Evolutionary conservation across 2,329 filamentous ascomycete species (phyloP), one percentile per base, ranked within the genome.

Genomic region (Sclerotinia subarctica): DNA sequence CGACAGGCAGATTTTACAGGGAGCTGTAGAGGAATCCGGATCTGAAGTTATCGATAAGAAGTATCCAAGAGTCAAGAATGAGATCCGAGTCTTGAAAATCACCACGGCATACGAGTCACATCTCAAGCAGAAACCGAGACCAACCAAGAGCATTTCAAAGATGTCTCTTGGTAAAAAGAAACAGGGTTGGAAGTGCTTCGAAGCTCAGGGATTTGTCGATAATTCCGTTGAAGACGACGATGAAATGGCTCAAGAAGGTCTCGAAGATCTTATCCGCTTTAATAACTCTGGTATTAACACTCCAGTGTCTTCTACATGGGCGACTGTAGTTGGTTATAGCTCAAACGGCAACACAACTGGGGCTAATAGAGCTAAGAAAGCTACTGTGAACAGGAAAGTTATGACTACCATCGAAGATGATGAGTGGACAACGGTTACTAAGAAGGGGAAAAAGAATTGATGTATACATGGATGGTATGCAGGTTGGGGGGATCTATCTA

Each of bases 391-490:
- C 4, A 4, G 29, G 10, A 19, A 21, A 13, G 19, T 13, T 5
- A 13, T 21, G 4, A 3, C 59, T 11, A n/a, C n/a, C 0, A 24
- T 51, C 17, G 58, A 64, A 29, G 29, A 67, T 2, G 57, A 29
- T 7, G 58, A 64, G 15, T 67, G 66, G 66, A 64, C n/a, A 15
- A 56, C n/a, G 1, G 58, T 67, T 42, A 38, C 24, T 19, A 67
- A 64, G n/a, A 67, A 63, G 26, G 66, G 66, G n/a, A 62, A 44
- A 29, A 67, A 67, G 58, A 29, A 66, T 13, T 60, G 10, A 60
- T 49, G 32, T 52, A 51, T 54, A 7, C 38, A 32, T 26, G 44
- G 32, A 29, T 35, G 3, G 21, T 24, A 38, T 49, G 6, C 26
- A 51, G 29, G 15, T 38, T 51, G 29, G 29, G 1, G 21, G n/a